These are phyloP conservation scores for Pythium utonaiense DNA, from an alignment of 352 stramenopile genomes.

Conservation along the genomic window DNA sequence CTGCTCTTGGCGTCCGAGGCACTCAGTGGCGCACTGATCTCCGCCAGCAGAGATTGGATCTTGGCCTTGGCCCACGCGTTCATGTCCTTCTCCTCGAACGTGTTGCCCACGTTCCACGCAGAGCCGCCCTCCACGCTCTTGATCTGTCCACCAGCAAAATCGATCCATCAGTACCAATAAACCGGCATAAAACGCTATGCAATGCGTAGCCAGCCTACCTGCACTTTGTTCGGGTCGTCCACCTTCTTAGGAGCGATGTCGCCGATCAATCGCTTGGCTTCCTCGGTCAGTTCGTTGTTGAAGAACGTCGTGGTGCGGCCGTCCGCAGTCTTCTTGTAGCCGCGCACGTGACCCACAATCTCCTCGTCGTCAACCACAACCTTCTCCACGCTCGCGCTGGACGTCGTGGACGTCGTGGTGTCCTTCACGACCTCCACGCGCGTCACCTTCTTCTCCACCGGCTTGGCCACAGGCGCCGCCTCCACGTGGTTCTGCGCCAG, in stretches of 20 bases:
- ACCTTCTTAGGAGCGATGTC: conserved; percentile 93
- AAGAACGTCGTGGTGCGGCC: conserved; percentile 99
- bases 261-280: conserved; percentile 96
- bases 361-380: conserved; percentile 64
- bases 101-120: conserved; percentile 93
- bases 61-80: conserved; percentile 78
- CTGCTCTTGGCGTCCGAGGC: conserved; percentile 27
- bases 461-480: conserved; percentile 23
- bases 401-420: conserved; percentile 1
- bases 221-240: conserved; percentile 58
- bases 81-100: conserved; percentile 93
- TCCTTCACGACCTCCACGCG: conserved; percentile 44
- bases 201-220: too few relatives aligned
- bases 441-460: conserved; percentile 52
- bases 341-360: conserved; percentile 68
- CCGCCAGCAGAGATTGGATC: conserved; percentile 56
- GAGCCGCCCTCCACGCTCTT: conserved; percentile 83
- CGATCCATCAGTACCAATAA: neutral
- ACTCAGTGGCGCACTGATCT: conserved; percentile 36
- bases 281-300: conserved; percentile 97
- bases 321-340: conserved; percentile 96
- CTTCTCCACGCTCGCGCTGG: conserved; percentile 15
- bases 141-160: conserved; percentile 52
- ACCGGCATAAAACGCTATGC: too few relatives aligned
- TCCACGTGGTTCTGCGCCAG: conserved; percentile 62